A percentile compares a stretch with the other conserved stretches of the same genome.
Conservation (phyloP, 371 early-diverging fungal species). For the Mucor irregularis region DNA sequence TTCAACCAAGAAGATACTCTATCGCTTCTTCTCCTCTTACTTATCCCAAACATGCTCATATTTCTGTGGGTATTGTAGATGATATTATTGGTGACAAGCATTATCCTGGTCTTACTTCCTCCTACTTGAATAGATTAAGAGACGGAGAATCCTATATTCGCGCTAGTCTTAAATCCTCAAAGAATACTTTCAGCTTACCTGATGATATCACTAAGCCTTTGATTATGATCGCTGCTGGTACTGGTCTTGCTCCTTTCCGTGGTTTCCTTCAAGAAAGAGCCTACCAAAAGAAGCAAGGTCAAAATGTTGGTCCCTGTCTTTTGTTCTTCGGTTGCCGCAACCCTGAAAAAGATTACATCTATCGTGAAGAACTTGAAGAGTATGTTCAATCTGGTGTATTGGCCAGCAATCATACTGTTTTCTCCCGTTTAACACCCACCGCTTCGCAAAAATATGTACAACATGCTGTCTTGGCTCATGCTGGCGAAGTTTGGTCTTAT, state of each 20-base stretch:
- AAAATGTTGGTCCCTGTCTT: slow-evolving; percentile 27
- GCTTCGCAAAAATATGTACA: slow-evolving; percentile 45
- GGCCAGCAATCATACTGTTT: slow-evolving; percentile 63
- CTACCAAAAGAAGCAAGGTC: slow-evolving; percentile 19
- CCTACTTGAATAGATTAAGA: slow-evolving; percentile 24
- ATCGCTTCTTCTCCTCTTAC: slow-evolving; percentile 50
- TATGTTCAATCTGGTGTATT: slow-evolving; percentile 56
- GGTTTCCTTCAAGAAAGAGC: slow-evolving; percentile 63
- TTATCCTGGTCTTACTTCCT: slow-evolving; percentile 47
- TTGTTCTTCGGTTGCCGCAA: slow-evolving; percentile 88
- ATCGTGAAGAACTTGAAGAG: slow-evolving; percentile 61
- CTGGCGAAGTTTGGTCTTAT: slow-evolving; percentile 34
- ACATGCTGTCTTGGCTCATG: slow-evolving; percentile 43
- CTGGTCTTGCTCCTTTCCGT: slow-evolving; percentile 7
- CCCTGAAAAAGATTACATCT: slow-evolving; percentile 70
- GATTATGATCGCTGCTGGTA: slow-evolving; percentile 50
- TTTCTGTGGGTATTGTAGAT: slow-evolving; percentile 45
- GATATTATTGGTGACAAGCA: slow-evolving; percentile 40
- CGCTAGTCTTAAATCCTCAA: slow-evolving; percentile 45
- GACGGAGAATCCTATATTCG: slow-evolving; percentile 18
- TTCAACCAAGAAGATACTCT: slow-evolving; percentile 59
- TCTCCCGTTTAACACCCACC: slow-evolving; percentile 52
- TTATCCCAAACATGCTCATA: slow-evolving; percentile 28
- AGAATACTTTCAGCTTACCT: slow-evolving; percentile 44
- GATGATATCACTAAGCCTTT: slow-evolving; percentile 41